Percentiles rank a stretch among this genome's conserved stretches.
These are phyloP conservation scores for Neurospora hispaniola DNA, from an alignment of 495 filamentous ascomycete genomes.

Conservation along the genomic window DNA sequence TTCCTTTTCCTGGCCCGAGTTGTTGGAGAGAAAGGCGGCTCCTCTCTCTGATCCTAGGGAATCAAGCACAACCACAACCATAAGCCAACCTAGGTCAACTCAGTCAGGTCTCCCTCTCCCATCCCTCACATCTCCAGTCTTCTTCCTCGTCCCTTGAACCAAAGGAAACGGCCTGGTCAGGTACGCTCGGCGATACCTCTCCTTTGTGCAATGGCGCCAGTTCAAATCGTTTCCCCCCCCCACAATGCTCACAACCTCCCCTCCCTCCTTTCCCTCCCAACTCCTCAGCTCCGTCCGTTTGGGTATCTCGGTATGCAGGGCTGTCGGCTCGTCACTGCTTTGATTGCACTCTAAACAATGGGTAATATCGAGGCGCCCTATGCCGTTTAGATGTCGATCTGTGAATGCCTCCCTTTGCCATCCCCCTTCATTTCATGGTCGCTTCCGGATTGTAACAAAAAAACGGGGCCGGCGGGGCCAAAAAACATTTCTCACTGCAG, in stretches of 20 bases:
- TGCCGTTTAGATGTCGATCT: slow-evolving; percentile 2
- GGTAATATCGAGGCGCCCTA: neutral
- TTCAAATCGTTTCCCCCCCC: neutral
- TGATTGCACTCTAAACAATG: slow-evolving; percentile 29
- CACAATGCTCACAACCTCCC: slow-evolving; percentile 13
- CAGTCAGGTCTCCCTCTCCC: neutral
- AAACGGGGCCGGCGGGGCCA: neutral
- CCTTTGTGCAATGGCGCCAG: slow-evolving; percentile 1
- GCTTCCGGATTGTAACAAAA: slow-evolving; percentile 1
- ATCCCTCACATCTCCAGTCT: neutral
- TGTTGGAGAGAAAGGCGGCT: neutral
- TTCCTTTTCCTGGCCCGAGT: neutral
- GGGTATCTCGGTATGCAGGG: neutral
- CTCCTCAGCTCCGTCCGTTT: slow-evolving; percentile 5
- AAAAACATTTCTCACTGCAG: slow-evolving; percentile 4
- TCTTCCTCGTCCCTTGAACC: neutral
- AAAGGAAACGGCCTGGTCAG: slow-evolving; percentile 3
- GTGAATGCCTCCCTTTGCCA: slow-evolving; percentile 6
- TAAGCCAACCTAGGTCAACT: neutral
- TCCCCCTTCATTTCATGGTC: neutral
- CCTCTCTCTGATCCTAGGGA: neutral
- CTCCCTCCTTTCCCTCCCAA: neutral
- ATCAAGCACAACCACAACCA: neutral
- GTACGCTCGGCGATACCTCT: neutral
- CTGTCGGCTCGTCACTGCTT: slow-evolving; percentile 16